These are phyloP conservation scores for Cylindrotheca closterium DNA, from an alignment of 108 stramenopile genomes.

Conservation along the genomic window DNA sequence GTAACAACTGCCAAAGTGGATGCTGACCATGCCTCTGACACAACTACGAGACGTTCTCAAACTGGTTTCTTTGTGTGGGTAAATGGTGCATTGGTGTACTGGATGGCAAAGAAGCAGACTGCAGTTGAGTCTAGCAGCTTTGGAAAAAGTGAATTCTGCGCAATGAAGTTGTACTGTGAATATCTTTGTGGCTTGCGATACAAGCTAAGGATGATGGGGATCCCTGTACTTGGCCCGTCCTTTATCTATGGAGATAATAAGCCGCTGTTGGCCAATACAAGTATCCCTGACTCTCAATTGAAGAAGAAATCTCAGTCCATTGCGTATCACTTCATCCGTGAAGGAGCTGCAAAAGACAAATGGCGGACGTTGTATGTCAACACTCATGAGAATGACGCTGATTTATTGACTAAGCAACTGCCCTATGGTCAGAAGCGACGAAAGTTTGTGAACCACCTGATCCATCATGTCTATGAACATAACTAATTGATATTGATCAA, in stretches of 20 bases:
- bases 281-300: conserved; percentile 37
- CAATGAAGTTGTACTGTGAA: conserved; percentile 44
- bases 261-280: conserved; percentile 35
- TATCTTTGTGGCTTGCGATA: conserved; percentile 44
- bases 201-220: conserved; percentile 58
- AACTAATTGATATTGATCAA: too few species aligned
- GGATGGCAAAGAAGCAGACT: conserved; percentile 48
- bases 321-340: too few species aligned
- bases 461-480: too few species aligned
- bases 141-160: conserved; percentile 49
- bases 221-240: conserved; percentile 33
- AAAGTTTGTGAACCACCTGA: conserved; percentile 8
- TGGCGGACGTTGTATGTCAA: conserved; percentile 24
- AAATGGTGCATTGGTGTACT: conserved; percentile 55
- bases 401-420: conserved; percentile 40
- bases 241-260: conserved; percentile 41
- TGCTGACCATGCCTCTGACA: conserved; percentile 50
- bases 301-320: conserved; percentile 56
- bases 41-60: conserved; percentile 40
- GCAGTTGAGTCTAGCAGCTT: conserved; percentile 37
- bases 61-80: conserved; percentile 55
- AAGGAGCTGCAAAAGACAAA: conserved; percentile 11
- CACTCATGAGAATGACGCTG: conserved; percentile 33
- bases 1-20: conserved; percentile 42
- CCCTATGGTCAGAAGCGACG: conserved; percentile 28